phyloP scores from a whole-genome alignment of 2,329 filamentous ascomycete species.

The Colletotrichum tanaceti region DNA sequence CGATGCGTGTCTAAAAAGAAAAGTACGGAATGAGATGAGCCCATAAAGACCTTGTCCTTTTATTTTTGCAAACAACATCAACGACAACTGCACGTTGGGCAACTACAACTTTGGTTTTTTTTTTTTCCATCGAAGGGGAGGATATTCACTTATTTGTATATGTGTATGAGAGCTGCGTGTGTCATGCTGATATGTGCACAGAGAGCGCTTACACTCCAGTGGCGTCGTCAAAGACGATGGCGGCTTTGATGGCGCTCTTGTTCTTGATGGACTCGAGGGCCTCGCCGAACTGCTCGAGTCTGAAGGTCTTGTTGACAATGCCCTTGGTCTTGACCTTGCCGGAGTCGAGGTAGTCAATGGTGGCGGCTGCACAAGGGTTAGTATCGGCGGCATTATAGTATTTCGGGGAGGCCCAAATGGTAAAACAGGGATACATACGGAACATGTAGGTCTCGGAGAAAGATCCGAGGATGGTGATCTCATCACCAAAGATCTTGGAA shows the following conservation, averaged over 20 bases:
- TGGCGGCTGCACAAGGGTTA: conserved; percentile 51
- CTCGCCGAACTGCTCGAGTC: conserved; percentile 78
- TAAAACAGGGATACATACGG: conserved; percentile 55
- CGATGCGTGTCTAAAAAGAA: conserved; percentile 33
- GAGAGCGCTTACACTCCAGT: conserved; percentile 41
- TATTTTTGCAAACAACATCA: neutral
- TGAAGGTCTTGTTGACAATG: conserved; percentile 80
- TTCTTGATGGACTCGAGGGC: conserved; percentile 77
- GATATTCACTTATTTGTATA: neutral
- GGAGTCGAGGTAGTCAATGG: conserved; percentile 65
- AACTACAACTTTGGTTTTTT: neutral
- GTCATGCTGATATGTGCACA: conserved; percentile 30
- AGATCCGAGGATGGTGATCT: conserved; percentile 78
- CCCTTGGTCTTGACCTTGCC: conserved; percentile 73
- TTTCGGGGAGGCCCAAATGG: neutral
- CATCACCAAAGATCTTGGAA: conserved; percentile 75
- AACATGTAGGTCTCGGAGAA: conserved; percentile 82
- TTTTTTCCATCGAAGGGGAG: neutral
- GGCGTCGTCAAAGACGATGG: conserved; percentile 74
- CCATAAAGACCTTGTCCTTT: conserved; percentile 14
- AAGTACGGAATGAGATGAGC: conserved; percentile 36
- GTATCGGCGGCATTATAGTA: neutral
- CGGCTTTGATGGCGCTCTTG: conserved; percentile 80
- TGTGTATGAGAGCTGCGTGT: neutral
- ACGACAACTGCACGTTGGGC: conserved; percentile 1